phyloP scores from a whole-genome alignment of 179 eudicot genomes.

The Silene coronaria region DNA sequence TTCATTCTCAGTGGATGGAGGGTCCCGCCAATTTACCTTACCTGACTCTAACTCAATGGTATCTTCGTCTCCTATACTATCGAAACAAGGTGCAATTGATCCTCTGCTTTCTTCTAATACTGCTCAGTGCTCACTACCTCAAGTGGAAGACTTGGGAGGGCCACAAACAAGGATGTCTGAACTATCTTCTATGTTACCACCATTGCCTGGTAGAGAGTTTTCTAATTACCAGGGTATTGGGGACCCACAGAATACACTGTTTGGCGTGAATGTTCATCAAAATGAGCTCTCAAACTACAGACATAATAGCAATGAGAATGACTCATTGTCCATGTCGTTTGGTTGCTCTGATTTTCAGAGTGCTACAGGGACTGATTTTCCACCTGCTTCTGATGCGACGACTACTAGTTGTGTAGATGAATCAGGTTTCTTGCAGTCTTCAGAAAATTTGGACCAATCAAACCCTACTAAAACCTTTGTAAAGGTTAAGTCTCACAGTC shows the following conservation, averaged over 20 bases:
- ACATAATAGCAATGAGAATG: slow-evolving; percentile 32
- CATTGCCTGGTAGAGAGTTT: slow-evolving; percentile 35
- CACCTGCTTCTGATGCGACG: slow-evolving; percentile 44
- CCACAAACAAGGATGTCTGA: slow-evolving; percentile 33
- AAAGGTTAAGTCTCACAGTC: slow-evolving; percentile 42
- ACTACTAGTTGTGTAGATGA: slow-evolving; percentile 56
- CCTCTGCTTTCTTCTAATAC: slow-evolving; percentile 28
- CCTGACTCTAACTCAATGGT: slow-evolving; percentile 28
- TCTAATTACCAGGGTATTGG: slow-evolving; percentile 31
- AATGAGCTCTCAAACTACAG: slow-evolving; percentile 31
- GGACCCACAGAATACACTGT: slow-evolving; percentile 31
- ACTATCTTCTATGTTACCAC: slow-evolving; percentile 33
- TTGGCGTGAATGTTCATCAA: slow-evolving; percentile 35
- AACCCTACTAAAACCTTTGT: slow-evolving; percentile 62
- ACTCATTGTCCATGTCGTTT: slow-evolving; percentile 45
- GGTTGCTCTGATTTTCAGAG: slow-evolving; percentile 51
- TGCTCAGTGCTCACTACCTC: slow-evolving; percentile 24
- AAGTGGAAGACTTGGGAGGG: slow-evolving; percentile 26
- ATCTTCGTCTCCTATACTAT: slow-evolving; percentile 28
- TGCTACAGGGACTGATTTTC: slow-evolving; percentile 43
- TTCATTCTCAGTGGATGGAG: slow-evolving; percentile 36
- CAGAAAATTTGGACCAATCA: slow-evolving; percentile 58
- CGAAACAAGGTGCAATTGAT: slow-evolving; percentile 31
- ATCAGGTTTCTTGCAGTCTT: slow-evolving; percentile 63
- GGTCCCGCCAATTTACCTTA: slow-evolving; percentile 28